Evolutionary conservation across 1,284 basidiomycete species (phyloP).

Genomic region (Prillingera fragicola): DNA sequence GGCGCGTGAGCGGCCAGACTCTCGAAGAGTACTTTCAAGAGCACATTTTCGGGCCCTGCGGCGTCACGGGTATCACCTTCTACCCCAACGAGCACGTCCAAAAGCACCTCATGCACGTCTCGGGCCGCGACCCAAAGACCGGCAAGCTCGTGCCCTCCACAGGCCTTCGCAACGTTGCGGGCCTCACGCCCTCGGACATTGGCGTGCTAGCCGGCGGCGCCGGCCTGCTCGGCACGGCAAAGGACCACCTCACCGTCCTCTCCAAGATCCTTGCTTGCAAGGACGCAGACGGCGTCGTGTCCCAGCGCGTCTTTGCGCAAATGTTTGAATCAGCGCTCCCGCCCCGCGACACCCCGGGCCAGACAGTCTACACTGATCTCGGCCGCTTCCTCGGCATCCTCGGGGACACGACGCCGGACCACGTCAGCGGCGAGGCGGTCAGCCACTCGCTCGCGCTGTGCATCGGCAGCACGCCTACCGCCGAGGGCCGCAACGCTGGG

Average conservation of each 20-base stretch:
- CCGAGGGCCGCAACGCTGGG: slow-evolving; percentile 14
- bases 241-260: slow-evolving; percentile 32
- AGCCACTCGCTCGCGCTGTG: slow-evolving; percentile 9
- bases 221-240: slow-evolving; percentile 31
- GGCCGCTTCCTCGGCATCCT: slow-evolving; percentile 1
- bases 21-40: slow-evolving; percentile 38
- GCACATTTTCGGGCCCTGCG: slow-evolving; percentile 33
- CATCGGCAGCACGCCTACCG: neutral
- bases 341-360: slow-evolving; percentile 8
- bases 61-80: slow-evolving; percentile 24
- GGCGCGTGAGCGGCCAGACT: slow-evolving; percentile 28
- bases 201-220: slow-evolving; percentile 25
- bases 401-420: slow-evolving; percentile 7
- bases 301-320: slow-evolving; percentile 6
- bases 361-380: slow-evolving; percentile 10
- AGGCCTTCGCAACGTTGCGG: neutral
- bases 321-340: slow-evolving; percentile 18
- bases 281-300: slow-evolving; percentile 6
- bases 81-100: slow-evolving; percentile 21
- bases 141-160: slow-evolving; percentile 10
- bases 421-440: slow-evolving; percentile 5
- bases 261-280: slow-evolving; percentile 9
- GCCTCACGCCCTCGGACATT: slow-evolving; percentile 10
- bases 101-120: slow-evolving; percentile 14
- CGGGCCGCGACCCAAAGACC: slow-evolving; percentile 10